phyloP scores from a whole-genome alignment of 2,329 filamentous ascomycete genomes.

The Colletotrichum zoysiae region DNA sequence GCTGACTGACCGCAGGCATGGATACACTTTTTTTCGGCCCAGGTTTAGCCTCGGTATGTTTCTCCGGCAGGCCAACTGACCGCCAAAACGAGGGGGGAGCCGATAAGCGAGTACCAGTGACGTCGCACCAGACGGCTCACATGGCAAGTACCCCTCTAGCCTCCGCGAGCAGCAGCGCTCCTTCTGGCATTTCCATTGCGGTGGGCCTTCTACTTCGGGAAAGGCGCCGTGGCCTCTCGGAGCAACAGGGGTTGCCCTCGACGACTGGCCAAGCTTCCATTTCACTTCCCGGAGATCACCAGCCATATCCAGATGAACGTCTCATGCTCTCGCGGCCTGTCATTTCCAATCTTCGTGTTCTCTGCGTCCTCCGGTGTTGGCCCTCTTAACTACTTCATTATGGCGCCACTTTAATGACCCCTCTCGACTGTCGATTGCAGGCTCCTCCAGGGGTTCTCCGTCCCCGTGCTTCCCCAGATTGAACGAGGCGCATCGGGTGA shows the following conservation, averaged over 20 bases:
- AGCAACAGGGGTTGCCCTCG: constrained; percentile 42
- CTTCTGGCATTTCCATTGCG: constrained; percentile 22
- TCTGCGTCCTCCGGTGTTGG: not conserved
- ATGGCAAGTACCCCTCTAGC: constrained; percentile 40
- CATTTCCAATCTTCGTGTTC: constrained; percentile 38
- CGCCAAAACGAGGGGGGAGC: constrained; percentile 11
- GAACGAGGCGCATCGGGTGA: constrained; percentile 20
- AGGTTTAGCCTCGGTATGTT: constrained; percentile 43
- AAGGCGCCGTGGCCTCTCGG: constrained; percentile 23
- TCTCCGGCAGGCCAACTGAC: constrained; percentile 22
- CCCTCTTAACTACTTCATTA: constrained; percentile 3
- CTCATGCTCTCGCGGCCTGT: constrained; percentile 36
- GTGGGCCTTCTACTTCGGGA: constrained; percentile 32
- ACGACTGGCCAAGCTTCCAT: constrained; percentile 40
- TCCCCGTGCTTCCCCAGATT: constrained; percentile 39
- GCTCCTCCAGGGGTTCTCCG: constrained; percentile 18
- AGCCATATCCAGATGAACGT: constrained; percentile 36
- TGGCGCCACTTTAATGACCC: constrained; percentile 7
- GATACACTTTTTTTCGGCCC: constrained; percentile 40
- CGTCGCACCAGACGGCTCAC: constrained; percentile 13
- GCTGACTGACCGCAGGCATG: constrained; percentile 33
- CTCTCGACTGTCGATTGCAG: constrained; percentile 14
- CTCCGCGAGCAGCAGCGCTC: constrained; percentile 19
- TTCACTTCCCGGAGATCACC: constrained; percentile 40
- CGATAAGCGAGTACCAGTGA: constrained; percentile 38